Conservation (phyloP, 495 filamentous ascomycete genomes). For the Talaromyces nanjingensis region DNA sequence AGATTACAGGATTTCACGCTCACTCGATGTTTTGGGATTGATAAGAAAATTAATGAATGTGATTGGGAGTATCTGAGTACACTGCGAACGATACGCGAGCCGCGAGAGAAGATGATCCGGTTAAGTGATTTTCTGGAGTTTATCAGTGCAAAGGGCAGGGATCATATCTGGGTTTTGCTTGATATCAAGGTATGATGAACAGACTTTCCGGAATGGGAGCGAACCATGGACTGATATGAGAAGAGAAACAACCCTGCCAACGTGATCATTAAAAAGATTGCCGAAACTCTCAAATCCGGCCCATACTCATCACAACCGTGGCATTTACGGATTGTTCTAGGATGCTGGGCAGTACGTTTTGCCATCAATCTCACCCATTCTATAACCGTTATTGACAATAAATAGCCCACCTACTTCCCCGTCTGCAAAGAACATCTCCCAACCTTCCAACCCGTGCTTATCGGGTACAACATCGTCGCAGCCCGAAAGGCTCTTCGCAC, state of each 20-base stretch:
- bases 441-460: conserved; percentile 59
- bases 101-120: conserved; percentile 64
- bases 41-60: conserved; percentile 64
- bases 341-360: conserved; percentile 64
- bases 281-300: conserved; percentile 50
- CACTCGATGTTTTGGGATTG: conserved; percentile 70
- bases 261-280: conserved; percentile 59
- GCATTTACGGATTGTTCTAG: conserved; percentile 65
- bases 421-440: conserved; percentile 56
- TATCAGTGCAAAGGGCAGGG: conserved; percentile 49
- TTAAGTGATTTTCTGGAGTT: conserved; percentile 71
- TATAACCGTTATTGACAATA: not conserved
- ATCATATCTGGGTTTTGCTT: conserved; percentile 72
- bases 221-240: not conserved
- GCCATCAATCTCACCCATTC: not conserved
- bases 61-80: conserved; percentile 65
- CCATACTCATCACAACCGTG: conserved; percentile 46
- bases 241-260: conserved; percentile 62
- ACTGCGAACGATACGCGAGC: conserved; percentile 58
- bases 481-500: conserved; percentile 60
- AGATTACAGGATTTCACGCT: conserved; percentile 59
- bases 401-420: conserved; percentile 54
- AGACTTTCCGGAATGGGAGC: not conserved
- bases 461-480: conserved; percentile 63
- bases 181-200: conserved; percentile 68